A percentile compares a stretch with the other conserved stretches of the same genome.
These are phyloP conservation scores for Colletotrichum agaves DNA, from an alignment of 2,329 filamentous ascomycete genomes.

Conservation along the genomic window DNA sequence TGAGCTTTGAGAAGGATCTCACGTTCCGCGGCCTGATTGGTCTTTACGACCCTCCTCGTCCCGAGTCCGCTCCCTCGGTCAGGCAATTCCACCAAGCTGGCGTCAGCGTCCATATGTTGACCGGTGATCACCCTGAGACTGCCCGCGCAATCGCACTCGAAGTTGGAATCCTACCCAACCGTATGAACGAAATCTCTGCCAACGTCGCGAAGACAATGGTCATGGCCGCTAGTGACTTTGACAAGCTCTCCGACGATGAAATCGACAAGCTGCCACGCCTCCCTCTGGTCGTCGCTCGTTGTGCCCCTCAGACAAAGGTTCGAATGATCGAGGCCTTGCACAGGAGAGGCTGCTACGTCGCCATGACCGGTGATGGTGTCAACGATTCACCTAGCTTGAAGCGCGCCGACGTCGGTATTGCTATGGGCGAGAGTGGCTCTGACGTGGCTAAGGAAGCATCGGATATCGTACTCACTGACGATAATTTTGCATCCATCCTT, in stretches of 20 bases:
- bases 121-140: slow-evolving; percentile 74
- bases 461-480: slow-evolving; percentile 76
- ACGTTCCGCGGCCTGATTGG: slow-evolving; percentile 76
- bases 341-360: slow-evolving; percentile 71
- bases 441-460: slow-evolving; percentile 78
- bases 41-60: slow-evolving; percentile 78
- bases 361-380: slow-evolving; percentile 79
- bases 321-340: slow-evolving; percentile 78
- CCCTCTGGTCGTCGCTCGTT: slow-evolving; percentile 73
- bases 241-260: slow-evolving; percentile 70
- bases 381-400: slow-evolving; percentile 77
- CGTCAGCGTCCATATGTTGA: slow-evolving; percentile 76
- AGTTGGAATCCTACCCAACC: slow-evolving; percentile 68
- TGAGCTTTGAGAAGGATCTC: slow-evolving; percentile 69
- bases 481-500: slow-evolving; percentile 78
- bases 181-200: slow-evolving; percentile 60
- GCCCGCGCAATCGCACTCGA: slow-evolving; percentile 72
- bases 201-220: slow-evolving; percentile 70
- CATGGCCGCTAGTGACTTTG: slow-evolving; percentile 75
- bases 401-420: slow-evolving; percentile 76
- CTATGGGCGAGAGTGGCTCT: slow-evolving; percentile 75
- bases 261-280: slow-evolving; percentile 70
- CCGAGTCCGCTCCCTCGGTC: slow-evolving; percentile 71
- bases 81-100: slow-evolving; percentile 68
- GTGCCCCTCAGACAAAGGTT: slow-evolving; percentile 75